Evolutionary conservation across 148 eudicot genomes (phyloP), one percentile per base, ranked within the genome.

Genomic region (Rhododendron simsii): DNA sequence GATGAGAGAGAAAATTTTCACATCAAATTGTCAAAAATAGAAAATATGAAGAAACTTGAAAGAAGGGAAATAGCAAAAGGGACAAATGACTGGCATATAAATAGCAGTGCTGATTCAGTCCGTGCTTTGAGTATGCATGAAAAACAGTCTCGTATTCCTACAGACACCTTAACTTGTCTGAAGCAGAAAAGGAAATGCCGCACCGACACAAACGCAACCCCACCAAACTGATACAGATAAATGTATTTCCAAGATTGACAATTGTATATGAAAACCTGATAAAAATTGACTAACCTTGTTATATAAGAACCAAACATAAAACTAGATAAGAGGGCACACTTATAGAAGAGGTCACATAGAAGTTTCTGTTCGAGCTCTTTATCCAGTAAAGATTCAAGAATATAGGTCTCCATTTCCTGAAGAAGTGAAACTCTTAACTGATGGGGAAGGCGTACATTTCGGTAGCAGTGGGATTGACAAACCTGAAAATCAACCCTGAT

Each of bases 321-420:
- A 90, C 93, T 91, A 45, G 98, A 93, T 79, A 94, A 81, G 65
- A 97, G 89, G 80, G 94, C 91, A 89, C 95, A 94, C 45, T 73
- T 83, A 86, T 91, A 91, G 89, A 97, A 91, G 71, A 93, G 84
- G 81, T 94, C 98, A 41, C 93, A 89, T 63, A 94, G 90, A 89
- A 82, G 85, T 87, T 86, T 89, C 80, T 84, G 92, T 69, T 95
- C 93, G 33, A 82, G 80, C 87, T 91, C 91, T 79, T 53, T 88
- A 81, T 89, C 92, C 81, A 82, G 88, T 81, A 95, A 50, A 87
- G 87, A 88, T 86, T 88, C 91, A 61, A 95, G 87, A 88, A 93
- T 87, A 87, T 85, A 90, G 91, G 81, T 93, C 91, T 97, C 96
- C 95, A 95, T 88, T 92, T 97, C 99, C 67, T 89, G 90, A 87